These are phyloP conservation scores for Candida sanyaensis DNA, from an alignment of 1,139 yeast species.

Conservation along the genomic window DNA sequence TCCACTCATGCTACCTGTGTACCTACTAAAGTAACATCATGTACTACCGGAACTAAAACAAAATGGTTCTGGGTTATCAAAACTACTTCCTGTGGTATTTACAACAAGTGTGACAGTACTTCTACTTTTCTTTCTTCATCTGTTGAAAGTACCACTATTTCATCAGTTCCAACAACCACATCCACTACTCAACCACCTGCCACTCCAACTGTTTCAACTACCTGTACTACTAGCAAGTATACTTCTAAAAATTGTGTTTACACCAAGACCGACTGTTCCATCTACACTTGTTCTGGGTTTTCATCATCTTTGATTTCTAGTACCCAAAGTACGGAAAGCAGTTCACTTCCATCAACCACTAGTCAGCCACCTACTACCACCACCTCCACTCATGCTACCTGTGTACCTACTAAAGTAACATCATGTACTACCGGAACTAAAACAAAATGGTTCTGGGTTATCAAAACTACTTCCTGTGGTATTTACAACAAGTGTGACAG, in stretches of 20 bases:
- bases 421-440: background rate
- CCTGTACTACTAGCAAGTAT: background rate
- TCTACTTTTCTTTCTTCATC: conserved; percentile 8
- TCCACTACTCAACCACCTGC: conserved; percentile 12
- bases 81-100: background rate
- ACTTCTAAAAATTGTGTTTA: background rate
- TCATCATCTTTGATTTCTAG: background rate
- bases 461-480: background rate
- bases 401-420: background rate
- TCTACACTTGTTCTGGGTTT: background rate
- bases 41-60: background rate
- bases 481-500: no score
- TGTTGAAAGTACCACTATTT: conserved; percentile 14
- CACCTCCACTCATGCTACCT: background rate
- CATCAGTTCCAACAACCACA: background rate
- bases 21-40: background rate
- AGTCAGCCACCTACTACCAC: background rate
- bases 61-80: background rate
- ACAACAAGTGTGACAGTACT: no score
- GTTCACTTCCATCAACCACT: background rate
- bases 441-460: background rate
- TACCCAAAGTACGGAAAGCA: background rate
- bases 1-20: background rate
- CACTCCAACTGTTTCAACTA: conserved; percentile 12
- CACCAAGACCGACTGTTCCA: background rate